Evolutionary conservation across 305 asterid genomes (phyloP), one percentile per base, ranked within the genome.

Genomic region (Ajuga reptans): DNA sequence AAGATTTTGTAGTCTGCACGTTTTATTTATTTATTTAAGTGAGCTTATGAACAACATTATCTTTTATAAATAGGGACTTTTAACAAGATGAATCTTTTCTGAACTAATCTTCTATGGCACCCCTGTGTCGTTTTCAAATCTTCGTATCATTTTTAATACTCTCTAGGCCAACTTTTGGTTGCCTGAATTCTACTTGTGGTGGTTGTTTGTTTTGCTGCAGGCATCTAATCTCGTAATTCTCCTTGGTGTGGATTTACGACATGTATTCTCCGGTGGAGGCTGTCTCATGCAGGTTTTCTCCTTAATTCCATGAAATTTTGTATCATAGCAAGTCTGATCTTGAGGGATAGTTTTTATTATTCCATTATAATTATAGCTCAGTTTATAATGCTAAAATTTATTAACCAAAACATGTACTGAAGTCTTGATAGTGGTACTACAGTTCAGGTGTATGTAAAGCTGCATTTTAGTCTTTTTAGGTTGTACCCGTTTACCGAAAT

Each of bases 191-290:
- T 17, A 15, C 2, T 1, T 10, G 21, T 6, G 12, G 10, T 36
- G 15, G n/a, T 37, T 27, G 24, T 62, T 34, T 51, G 24, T 24
- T 68, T 67, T 70, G 75, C 73, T 69, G 60, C 83, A 75, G 84
- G 81, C 64, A 45, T 75, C 62, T 21, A 11, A 29, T 34, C 39
- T 52, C 62, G 3, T 9, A 18, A 63, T 45, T 45, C 53, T 16
- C 15, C 49, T 16, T 34, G 9, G 33, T 36, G 39, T 58, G 27
- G 14, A 21, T 2, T 31, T 51, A 17, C 56, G 55, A 42, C 61
- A 56, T 50, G 45, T 5, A 55, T 55, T 55, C 61, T n/a, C 21
- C 16, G 10, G 2, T 12, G 21, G 61, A 60, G 41, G 62, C 62
- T 4, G 17, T 29, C 63, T 54, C 55, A 4, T 8, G 36, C 61